Evolutionary conservation across 192 early-diverging fungal genomes (phyloP).

Genomic region (Backusella sp.): DNA sequence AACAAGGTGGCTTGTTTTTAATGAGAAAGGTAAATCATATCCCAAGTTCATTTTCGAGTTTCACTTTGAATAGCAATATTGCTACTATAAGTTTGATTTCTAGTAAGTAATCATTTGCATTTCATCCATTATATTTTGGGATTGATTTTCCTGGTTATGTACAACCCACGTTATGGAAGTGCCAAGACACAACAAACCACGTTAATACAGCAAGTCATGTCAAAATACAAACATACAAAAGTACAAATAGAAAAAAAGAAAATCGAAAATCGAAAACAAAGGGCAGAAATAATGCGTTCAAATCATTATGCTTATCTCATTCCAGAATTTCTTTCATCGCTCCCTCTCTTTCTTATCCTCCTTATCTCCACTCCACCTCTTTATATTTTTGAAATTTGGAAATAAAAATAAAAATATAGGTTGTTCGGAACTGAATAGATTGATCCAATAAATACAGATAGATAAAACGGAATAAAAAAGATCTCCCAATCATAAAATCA

Average conservation of each 20-base stretch:
- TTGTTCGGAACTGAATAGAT: background rate
- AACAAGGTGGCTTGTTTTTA: background rate
- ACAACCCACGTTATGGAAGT: background rate
- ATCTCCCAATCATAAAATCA: background rate
- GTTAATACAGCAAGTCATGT: background rate
- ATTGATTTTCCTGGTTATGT: background rate
- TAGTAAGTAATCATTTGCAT: background rate
- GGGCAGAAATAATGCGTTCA: background rate
- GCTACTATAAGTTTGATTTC: background rate
- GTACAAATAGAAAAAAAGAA: background rate
- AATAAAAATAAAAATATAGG: background rate
- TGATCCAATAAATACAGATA: background rate
- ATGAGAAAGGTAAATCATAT: background rate
- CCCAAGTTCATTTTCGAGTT: background rate
- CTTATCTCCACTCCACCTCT: too few relatives aligned
- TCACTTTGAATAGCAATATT: background rate
- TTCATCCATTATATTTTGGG: background rate
- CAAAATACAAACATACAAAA: background rate
- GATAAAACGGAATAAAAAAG: slow-evolving; percentile 5
- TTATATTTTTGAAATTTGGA: background rate
- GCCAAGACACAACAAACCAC: background rate
- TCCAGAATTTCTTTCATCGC: background rate
- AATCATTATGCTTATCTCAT: background rate
- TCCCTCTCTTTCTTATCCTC: background rate
- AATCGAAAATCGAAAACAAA: background rate